Conservation (phyloP, 345 rosid species). For the Salix arbutifolia region DNA sequence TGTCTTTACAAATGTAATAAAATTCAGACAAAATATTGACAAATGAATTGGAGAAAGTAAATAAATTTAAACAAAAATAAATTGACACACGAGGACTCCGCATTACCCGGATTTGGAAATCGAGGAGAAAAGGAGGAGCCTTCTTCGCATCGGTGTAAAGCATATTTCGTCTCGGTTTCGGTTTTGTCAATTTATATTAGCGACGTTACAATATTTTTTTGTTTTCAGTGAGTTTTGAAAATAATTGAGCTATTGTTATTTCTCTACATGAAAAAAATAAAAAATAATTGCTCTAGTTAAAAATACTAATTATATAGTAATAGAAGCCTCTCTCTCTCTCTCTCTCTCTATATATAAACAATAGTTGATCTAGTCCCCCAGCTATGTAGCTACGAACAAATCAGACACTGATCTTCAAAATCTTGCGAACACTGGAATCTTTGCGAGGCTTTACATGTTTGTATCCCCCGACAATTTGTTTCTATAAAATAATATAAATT, state of each 20-base stretch:
- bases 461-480: background rate
- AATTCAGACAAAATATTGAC: background rate
- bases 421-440: background rate
- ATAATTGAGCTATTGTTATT: background rate
- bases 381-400: background rate
- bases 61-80: background rate
- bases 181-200: background rate
- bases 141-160: conserved; percentile 23
- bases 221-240: background rate
- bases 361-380: background rate
- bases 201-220: background rate
- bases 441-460: background rate
- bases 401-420: background rate
- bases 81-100: conserved; percentile 16
- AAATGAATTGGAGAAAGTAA: background rate
- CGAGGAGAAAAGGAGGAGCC: conserved; percentile 3
- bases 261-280: background rate
- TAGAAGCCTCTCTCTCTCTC: background rate
- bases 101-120: conserved; percentile 28
- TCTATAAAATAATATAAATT: background rate
- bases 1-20: background rate
- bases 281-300: background rate
- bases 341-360: background rate
- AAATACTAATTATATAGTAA: background rate
- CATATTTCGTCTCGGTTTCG: background rate